phyloP scores from a whole-genome alignment of 208 protist genomes.

The Novymonas esmeraldas region DNA sequence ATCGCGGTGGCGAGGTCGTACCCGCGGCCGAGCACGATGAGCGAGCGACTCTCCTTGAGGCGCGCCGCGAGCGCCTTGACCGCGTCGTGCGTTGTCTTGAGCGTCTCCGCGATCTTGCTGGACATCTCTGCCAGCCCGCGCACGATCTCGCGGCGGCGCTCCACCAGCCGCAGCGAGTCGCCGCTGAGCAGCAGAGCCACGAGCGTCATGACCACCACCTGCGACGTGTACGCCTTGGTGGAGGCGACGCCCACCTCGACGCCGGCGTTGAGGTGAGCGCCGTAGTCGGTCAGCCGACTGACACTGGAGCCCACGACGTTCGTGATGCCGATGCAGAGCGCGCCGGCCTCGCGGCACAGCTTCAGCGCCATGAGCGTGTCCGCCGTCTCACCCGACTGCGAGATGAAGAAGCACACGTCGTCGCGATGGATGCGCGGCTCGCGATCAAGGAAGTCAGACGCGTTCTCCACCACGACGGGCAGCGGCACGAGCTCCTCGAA shows the following conservation, averaged over 20 bases:
- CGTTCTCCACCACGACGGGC: conserved; percentile 90
- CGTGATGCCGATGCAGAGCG: conserved; percentile 89
- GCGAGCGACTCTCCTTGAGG: conserved; percentile 46
- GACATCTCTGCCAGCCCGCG: conserved; percentile 64
- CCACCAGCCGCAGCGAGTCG: conserved; percentile 47
- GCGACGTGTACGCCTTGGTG: conserved; percentile 97
- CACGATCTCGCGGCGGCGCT: conserved; percentile 74
- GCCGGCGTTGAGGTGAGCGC: conserved; percentile 92
- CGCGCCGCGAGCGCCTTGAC: conserved; percentile 78
- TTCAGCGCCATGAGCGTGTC: conserved; percentile 92
- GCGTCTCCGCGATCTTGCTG: conserved; percentile 53
- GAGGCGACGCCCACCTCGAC: conserved; percentile 96
- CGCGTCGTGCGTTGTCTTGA: conserved; percentile 47
- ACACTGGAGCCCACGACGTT: conserved; percentile 95
- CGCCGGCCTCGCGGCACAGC: conserved; percentile 75
- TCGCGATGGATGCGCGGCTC: conserved; percentile 70
- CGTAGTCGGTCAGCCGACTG: conserved; percentile 84
- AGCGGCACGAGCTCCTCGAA: conserved; percentile 93
- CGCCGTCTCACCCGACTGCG: conserved; percentile 95
- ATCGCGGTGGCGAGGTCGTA: conserved; percentile 93
- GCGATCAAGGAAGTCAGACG: conserved; percentile 94
- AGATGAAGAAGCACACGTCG: conserved; percentile 93
- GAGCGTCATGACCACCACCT: conserved; percentile 92
- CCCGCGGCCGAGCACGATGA: conserved; percentile 93
- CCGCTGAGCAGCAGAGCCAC: conserved; percentile 87